phyloP scores from a whole-genome alignment of 768 basidiomycete genomes.

The Termitomyces sp. region DNA sequence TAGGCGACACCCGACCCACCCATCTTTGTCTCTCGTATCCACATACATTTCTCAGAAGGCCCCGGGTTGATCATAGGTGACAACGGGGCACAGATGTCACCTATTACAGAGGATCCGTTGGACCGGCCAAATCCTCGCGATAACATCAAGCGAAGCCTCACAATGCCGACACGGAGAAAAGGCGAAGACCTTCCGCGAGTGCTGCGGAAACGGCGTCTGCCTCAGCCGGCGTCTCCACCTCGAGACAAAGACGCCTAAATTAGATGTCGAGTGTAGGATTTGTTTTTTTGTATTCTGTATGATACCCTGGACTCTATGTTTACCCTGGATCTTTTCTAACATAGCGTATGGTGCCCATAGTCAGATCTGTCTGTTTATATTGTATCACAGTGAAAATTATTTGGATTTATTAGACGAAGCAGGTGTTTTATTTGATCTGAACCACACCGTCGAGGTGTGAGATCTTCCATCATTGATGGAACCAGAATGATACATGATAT shows the following conservation, averaged over 20 bases:
- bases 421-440: not conserved
- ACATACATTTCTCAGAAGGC: conserved; percentile 7
- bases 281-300: conserved; percentile 4
- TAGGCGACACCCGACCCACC: conserved; percentile 12
- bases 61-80: conserved; percentile 21
- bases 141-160: conserved; percentile 53
- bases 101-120: conserved; percentile 38
- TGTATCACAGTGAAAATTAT: not conserved
- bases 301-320: conserved; percentile 17
- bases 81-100: conserved; percentile 44
- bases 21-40: not conserved
- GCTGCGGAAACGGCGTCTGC: conserved; percentile 42
- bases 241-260: conserved; percentile 5
- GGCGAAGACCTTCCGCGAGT: conserved; percentile 34
- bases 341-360: conserved; percentile 5
- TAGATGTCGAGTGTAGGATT: not conserved
- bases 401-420: not conserved
- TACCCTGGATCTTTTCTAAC: conserved; percentile 11
- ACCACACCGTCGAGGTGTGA: not conserved
- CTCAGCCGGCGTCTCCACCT: conserved; percentile 20
- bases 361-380: conserved; percentile 5
- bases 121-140: conserved; percentile 15
- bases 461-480: not conserved
- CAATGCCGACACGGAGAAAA: conserved; percentile 47
- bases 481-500: not conserved